Percentiles rank a stretch among this genome's conserved stretches.
Evolutionary conservation across 2,329 filamentous ascomycete species (phyloP).

Genomic region (Penicillium polonicum): DNA sequence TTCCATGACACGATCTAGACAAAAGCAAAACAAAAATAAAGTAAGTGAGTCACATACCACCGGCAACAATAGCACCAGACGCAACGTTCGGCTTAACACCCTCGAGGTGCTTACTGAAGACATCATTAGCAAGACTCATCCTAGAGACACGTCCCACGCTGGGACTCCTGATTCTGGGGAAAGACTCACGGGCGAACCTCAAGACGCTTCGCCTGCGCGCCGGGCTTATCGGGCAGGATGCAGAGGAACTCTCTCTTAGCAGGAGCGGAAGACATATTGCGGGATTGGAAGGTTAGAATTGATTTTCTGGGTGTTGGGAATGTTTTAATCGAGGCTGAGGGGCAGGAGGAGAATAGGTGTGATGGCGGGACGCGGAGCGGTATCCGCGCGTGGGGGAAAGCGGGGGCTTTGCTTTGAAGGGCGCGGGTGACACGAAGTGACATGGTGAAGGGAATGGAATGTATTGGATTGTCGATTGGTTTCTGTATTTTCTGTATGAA

Average conservation of each 20-base stretch:
- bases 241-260: conserved; percentile 65
- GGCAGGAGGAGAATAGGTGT: background rate
- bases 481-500: background rate
- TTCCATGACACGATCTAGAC: background rate
- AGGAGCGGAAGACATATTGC: conserved; percentile 27
- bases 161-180: background rate
- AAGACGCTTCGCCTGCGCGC: conserved; percentile 59
- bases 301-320: background rate
- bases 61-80: conserved; percentile 61
- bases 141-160: background rate
- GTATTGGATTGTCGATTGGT: background rate
- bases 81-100: conserved; percentile 55
- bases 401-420: conserved; percentile 13
- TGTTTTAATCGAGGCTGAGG: conserved; percentile 4
- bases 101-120: conserved; percentile 54
- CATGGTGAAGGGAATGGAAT: conserved; percentile 1
- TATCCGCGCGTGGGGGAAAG: conserved; percentile 24
- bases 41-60: conserved; percentile 51
- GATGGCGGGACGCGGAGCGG: conserved; percentile 13
- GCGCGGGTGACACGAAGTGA: background rate
- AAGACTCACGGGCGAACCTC: conserved; percentile 42
- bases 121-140: background rate
- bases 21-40: background rate
- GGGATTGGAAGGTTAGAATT: conserved; percentile 1
- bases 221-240: conserved; percentile 66